phyloP scores from a whole-genome alignment of 2,329 filamentous ascomycete species.

The Fusarium sp. region DNA sequence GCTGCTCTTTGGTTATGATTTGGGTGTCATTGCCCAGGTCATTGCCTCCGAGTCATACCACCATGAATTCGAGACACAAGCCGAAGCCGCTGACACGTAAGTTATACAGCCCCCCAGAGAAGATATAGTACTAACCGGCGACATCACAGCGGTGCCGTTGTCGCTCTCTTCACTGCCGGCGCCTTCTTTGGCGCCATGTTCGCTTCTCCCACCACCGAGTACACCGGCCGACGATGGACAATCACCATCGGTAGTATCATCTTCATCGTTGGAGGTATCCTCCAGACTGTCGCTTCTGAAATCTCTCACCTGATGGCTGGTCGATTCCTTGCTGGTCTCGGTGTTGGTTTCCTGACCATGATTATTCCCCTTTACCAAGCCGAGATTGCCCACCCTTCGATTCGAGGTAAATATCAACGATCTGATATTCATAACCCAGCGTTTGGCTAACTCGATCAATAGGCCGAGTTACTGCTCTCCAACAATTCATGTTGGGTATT shows the following conservation, averaged over 20 bases:
- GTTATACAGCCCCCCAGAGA: background rate
- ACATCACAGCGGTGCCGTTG: constrained; percentile 47
- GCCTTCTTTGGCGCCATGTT: constrained; percentile 76
- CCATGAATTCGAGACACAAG: constrained; percentile 11
- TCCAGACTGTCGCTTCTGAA: constrained; percentile 75
- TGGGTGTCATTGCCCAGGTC: constrained; percentile 30
- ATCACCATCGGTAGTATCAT: constrained; percentile 76
- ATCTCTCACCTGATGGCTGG: constrained; percentile 74
- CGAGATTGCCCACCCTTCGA: constrained; percentile 79
- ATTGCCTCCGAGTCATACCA: constrained; percentile 16
- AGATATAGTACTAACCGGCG: background rate
- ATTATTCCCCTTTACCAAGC: constrained; percentile 74
- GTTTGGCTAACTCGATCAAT: too few species aligned
- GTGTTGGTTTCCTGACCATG: constrained; percentile 42
- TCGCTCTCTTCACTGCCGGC: constrained; percentile 79
- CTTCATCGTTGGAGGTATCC: constrained; percentile 76
- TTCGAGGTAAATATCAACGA: constrained; percentile 68
- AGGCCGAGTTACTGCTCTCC: constrained; percentile 71
- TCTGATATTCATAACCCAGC: too few species aligned
- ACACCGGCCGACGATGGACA: constrained; percentile 73
- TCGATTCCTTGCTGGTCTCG: constrained; percentile 74
- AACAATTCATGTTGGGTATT: constrained; percentile 84
- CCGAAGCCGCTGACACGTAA: constrained; percentile 23
- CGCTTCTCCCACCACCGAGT: constrained; percentile 72
- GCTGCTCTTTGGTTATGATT: constrained; percentile 27